Conservation (phyloP, 2,329 filamentous ascomycete species). For the Purpureocillium takamizusanense region DNA sequence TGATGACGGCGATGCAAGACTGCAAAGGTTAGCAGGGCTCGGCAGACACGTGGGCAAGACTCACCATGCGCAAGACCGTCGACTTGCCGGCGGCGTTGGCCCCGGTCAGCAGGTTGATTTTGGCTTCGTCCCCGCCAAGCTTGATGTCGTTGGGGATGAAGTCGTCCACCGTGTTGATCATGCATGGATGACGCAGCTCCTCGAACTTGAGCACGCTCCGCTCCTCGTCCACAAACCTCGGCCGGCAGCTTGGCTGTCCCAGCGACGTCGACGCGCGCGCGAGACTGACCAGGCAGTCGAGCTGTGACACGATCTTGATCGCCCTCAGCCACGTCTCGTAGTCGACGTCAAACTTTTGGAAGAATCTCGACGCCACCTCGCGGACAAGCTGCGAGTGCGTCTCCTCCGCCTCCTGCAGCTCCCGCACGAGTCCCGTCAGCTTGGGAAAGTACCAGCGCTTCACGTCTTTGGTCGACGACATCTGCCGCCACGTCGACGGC, state of each 20-base stretch:
- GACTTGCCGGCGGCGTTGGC: conserved; percentile 98
- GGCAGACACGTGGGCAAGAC: conserved; percentile 12
- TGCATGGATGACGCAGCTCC: conserved; percentile 90
- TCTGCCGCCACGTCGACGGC: conserved; percentile 84
- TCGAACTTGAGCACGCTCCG: conserved; percentile 85
- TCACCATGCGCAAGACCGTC: conserved; percentile 86
- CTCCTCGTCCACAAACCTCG: conserved; percentile 76
- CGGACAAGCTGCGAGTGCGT: conserved; percentile 86
- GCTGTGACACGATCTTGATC: conserved; percentile 81
- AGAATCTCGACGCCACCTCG: conserved; percentile 77
- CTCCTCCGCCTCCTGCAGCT: conserved; percentile 89
- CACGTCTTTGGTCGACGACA: conserved; percentile 84
- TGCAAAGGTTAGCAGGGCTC: conserved; percentile 19
- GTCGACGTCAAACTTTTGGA: conserved; percentile 77
- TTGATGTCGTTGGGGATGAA: conserved; percentile 95
- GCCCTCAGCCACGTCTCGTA: conserved; percentile 80
- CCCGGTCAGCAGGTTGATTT: conserved; percentile 86
- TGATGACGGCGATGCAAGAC: conserved; percentile 93
- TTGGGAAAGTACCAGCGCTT: conserved; percentile 92
- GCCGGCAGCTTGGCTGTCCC: conserved; percentile 81
- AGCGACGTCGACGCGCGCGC: conserved; percentile 79
- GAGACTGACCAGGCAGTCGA: conserved; percentile 90
- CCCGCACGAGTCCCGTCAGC: conserved; percentile 70
- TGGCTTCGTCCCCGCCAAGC: conserved; percentile 71
- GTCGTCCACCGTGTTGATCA: conserved; percentile 78